These are phyloP conservation scores for Talaromyces funiculosus DNA, from an alignment of 2,329 filamentous ascomycete species.

Conservation along the genomic window DNA sequence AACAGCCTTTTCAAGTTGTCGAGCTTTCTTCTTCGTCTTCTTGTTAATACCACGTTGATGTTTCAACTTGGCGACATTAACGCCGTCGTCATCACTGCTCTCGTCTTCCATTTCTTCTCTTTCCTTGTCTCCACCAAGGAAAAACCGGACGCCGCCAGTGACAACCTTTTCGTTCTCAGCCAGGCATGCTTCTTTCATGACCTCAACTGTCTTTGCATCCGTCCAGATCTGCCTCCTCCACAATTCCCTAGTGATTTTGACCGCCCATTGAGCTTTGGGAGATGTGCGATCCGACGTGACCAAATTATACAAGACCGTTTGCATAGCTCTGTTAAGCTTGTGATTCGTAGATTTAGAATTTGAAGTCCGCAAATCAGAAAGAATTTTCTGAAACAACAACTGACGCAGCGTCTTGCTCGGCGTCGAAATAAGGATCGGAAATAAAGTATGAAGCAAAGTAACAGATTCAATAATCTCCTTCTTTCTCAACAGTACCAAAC, in stretches of 20 bases:
- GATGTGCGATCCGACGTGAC: conserved; percentile 80
- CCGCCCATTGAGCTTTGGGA: conserved; percentile 86
- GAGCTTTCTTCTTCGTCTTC: conserved; percentile 83
- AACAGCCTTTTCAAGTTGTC: conserved; percentile 71
- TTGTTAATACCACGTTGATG: conserved; percentile 92
- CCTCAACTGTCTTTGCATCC: conserved; percentile 88
- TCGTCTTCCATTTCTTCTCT: conserved; percentile 89
- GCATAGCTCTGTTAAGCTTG: conserved; percentile 84
- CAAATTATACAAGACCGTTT: conserved; percentile 88
- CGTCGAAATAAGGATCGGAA: conserved; percentile 87
- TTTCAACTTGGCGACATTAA: conserved; percentile 74
- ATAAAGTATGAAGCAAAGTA: conserved; percentile 79
- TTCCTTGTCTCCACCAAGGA: conserved; percentile 92
- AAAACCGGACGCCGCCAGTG: conserved; percentile 82
- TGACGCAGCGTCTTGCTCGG: conserved; percentile 82
- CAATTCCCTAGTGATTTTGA: conserved; percentile 88
- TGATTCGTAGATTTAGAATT: conserved; percentile 89
- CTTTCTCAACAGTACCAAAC: conserved; percentile 76
- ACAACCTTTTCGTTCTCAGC: conserved; percentile 92
- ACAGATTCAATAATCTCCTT: conserved; percentile 89
- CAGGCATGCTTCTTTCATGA: conserved; percentile 91
- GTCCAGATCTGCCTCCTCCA: conserved; percentile 98
- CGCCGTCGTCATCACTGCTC: conserved; percentile 68
- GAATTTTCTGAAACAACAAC: conserved; percentile 81
- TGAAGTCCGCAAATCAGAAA: conserved; percentile 80